Evolutionary conservation across 1,284 basidiomycete genomes (phyloP), one percentile per base, ranked within the genome.

Genomic region (Ganoderma meredithae): DNA sequence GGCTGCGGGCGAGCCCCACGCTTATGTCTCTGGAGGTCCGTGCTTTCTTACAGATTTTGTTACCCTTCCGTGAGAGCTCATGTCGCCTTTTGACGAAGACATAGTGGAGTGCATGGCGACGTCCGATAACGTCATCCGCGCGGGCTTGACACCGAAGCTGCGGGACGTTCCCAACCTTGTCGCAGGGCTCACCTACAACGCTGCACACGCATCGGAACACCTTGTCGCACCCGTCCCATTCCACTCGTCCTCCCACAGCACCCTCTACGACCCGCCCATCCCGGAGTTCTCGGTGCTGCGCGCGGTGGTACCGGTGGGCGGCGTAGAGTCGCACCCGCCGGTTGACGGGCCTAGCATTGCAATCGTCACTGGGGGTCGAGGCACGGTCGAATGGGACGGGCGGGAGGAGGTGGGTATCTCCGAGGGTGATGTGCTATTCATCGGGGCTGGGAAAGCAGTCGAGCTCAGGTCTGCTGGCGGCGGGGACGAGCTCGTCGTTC

Each of bases 31-130:
- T 43, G 96, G 96, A 78, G 95, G 96, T 95, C 72, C 60, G 84
- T 73, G 36, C n/a, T 22, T 8, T 15, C 15, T n/a, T 41, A 15
- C 33, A n/a, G 0, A 13, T 17, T 33, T 27, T 8, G 8, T 17
- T 41, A 8, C 25, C 33, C 15, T 25, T 31, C n/a, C n/a, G n/a
- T 47, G 25, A 25, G 40, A 60, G 19, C 66, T 68, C 15, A 33
- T 43, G 10, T 22, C 17, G 19, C 17, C 10, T 52, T 9, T n/a
- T 33, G 7, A 63, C 53, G 2, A 77, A 97, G 96, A 98, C 79
- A 96, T 97, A 79, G 94, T 98, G 79, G 96, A 98, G 78, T 97
- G 95, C 83, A 98, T 98, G 96, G 96, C 96, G 33, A 97, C 96
- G 65, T 97, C 95, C 1, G 97, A 99, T 83, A 99, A 99, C 80